Evolutionary conservation across 352 stramenopile genomes (phyloP), one percentile per base, ranked within the genome.

Genomic region (Phytophthora citricola): DNA sequence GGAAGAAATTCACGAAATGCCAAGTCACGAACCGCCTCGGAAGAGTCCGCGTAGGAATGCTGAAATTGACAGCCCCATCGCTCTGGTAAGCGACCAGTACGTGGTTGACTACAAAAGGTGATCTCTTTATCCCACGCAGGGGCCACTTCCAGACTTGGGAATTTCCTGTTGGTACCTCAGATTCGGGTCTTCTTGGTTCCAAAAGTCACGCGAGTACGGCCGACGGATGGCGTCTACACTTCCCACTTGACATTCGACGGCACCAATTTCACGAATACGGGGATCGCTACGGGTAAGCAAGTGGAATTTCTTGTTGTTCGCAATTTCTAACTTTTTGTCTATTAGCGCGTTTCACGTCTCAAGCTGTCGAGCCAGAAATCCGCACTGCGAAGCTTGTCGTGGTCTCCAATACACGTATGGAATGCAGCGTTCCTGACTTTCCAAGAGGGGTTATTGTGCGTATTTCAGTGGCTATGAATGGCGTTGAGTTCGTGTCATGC

Each of bases 391-490:
- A 43, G 10, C 54, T 91, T 7, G n/a, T 29, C 1, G 66, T 91
- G 1, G 40, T 84, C 2, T 89, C 79, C 2, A 67, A 60, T 56
- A 63, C 80, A 7, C 66, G 63, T 0, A 87, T 92, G 75, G 75
- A 87, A 38, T 89, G 78, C 24, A 56, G 41, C n/a, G 75, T 88
- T 1, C 84, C 84, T 0, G 84, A 92, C 26, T 92, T 90, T 22
- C 74, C 81, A 0, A 62, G 78, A 5, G 81, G 81, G 14, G 76
- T 79, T 0, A 39, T 83, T 2, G 80, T 92, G 5, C 69, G 69
- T 3, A 73, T 86, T n/a, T 66, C 59, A 2, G 48, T 92, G 34
- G 75, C 82, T 5, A 78, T 93, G 61, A 93, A 91, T 56, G 85
- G 85, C 2, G 59, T 88, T 32, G 85, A 91, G 39, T 92, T 89